Conservation (phyloP, 371 early-diverging fungal genomes). For the Sporodiniella umbellata region DNA sequence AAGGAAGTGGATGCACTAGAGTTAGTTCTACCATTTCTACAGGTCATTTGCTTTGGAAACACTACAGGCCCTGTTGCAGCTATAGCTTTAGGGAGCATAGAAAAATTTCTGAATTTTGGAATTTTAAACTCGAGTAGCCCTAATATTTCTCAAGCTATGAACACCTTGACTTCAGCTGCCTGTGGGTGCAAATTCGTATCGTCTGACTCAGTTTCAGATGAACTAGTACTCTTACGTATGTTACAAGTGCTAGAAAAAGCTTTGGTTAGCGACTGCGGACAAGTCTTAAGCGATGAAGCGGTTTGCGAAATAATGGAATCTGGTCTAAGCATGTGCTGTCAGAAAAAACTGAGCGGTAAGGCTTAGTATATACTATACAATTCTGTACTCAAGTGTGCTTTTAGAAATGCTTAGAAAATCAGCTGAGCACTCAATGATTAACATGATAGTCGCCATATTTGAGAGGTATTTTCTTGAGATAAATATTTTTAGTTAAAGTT, state of each 20-base stretch:
- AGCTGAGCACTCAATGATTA: conserved; percentile 79
- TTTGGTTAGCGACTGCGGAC: conserved; percentile 63
- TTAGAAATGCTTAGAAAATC: conserved; percentile 75
- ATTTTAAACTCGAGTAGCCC: conserved; percentile 78
- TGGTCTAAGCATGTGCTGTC: conserved; percentile 93
- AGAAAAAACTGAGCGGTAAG: conserved; percentile 85
- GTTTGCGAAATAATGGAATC: conserved; percentile 97
- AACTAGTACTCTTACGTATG: conserved; percentile 87
- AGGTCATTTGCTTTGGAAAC: conserved; percentile 87
- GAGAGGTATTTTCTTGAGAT: too few species aligned
- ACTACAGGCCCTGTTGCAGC: conserved; percentile 96
- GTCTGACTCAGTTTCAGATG: conserved; percentile 89
- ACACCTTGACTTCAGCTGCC: conserved; percentile 73
- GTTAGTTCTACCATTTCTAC: conserved; percentile 87
- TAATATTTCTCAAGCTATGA: conserved; percentile 69
- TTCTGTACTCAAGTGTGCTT: neutral
- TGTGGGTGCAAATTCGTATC: conserved; percentile 95
- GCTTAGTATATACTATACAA: conserved; percentile 4
- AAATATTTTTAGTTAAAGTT: neutral
- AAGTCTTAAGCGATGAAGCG: conserved; percentile 80
- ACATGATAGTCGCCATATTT: conserved; percentile 72
- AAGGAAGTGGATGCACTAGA: conserved; percentile 68
- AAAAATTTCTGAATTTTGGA: conserved; percentile 83
- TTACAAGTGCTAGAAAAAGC: conserved; percentile 79
- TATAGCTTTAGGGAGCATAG: conserved; percentile 83